Evolutionary conservation across 73 alveolate genomes (phyloP).

Genomic region (Diophrys appendiculata): DNA sequence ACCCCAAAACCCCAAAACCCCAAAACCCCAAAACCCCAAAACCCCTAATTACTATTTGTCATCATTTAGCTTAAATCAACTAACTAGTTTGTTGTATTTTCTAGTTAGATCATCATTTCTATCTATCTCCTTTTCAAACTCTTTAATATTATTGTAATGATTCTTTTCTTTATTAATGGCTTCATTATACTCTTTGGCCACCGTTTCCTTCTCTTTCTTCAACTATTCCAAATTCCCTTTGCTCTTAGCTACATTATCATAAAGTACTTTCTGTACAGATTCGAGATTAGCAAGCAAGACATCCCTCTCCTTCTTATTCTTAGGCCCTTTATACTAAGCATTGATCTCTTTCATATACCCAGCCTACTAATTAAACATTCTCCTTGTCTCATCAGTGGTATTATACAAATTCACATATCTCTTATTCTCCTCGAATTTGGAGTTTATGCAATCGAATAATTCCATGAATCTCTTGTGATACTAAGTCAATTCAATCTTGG

Average conservation of each 20-base stretch:
- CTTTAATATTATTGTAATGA: constrained; percentile 50
- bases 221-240: neutral
- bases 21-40: no score
- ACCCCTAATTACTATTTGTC: no score
- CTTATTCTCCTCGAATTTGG: constrained; percentile 65
- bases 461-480: constrained; percentile 69
- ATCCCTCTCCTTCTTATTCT: constrained; percentile 65
- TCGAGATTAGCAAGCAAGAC: constrained; percentile 40
- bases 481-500: constrained; percentile 64
- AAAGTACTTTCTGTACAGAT: neutral
- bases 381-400: constrained; percentile 53
- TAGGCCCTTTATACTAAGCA: constrained; percentile 29
- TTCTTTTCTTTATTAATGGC: constrained; percentile 43
- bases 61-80: no score
- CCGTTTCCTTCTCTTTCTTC: constrained; percentile 25
- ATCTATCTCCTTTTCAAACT: constrained; percentile 53
- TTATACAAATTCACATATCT: constrained; percentile 58
- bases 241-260: neutral
- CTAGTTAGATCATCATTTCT: constrained; percentile 29
- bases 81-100: neutral
- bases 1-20: no score
- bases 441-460: constrained; percentile 55
- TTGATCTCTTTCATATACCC: constrained; percentile 61
- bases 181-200: constrained; percentile 29
- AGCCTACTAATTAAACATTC: constrained; percentile 37